These are phyloP conservation scores for Trichoderma gamsii DNA, from an alignment of 495 filamentous ascomycete species.

Conservation along the genomic window DNA sequence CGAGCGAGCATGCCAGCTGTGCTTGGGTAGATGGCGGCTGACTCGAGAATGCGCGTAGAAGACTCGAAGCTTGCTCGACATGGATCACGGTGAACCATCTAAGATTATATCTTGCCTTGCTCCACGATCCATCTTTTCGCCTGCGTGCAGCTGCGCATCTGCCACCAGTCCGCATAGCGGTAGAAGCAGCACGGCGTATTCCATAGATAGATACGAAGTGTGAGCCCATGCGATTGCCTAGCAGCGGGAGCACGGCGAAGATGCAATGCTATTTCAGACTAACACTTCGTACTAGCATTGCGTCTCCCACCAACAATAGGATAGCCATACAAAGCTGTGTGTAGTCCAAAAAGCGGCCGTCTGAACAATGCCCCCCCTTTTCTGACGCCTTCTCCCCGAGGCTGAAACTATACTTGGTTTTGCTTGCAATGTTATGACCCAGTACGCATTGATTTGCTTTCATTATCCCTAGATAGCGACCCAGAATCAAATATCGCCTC, in stretches of 20 bases:
- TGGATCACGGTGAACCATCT: constrained; percentile 13
- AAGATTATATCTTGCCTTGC: constrained; percentile 14
- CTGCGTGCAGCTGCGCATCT: constrained; percentile 12
- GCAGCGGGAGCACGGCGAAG: neutral
- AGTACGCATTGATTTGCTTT: constrained; percentile 6
- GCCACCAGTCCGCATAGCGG: no score
- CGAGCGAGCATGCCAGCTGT: neutral
- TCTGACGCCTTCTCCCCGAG: neutral
- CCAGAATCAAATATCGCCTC: neutral
- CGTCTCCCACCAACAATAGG: neutral
- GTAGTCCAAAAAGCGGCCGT: neutral
- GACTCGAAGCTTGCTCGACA: neutral
- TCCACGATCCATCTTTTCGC: constrained; percentile 11
- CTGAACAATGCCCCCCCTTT: neutral
- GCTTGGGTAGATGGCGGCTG: neutral
- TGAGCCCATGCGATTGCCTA: neutral
- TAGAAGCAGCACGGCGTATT: neutral
- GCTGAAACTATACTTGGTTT: neutral
- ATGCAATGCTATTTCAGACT: neutral
- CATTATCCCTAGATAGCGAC: neutral
- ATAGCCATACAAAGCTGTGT: neutral
- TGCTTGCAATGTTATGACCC: neutral
- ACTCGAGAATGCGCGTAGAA: constrained; percentile 4
- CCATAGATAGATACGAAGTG: neutral
- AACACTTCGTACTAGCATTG: constrained; percentile 4